Conservation (phyloP, 2,329 filamentous ascomycete genomes). For the Neobulgaria alba region DNA sequence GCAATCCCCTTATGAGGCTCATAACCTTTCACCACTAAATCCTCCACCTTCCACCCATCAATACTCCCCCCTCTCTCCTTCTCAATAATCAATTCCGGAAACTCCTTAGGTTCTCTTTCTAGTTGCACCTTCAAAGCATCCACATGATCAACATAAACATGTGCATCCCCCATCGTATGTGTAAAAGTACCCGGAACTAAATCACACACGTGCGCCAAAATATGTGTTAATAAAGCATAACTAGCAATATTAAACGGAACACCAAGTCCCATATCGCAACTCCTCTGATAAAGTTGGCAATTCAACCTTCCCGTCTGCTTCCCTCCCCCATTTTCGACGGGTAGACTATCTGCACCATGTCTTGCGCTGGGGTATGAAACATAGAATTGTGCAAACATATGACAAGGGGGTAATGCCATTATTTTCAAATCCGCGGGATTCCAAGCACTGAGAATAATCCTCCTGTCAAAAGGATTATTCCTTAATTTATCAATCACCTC, state of each 20-base stretch:
- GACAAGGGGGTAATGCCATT: constrained; percentile 91
- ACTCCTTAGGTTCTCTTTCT: constrained; percentile 67
- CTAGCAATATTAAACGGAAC: constrained; percentile 97
- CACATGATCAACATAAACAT: constrained; percentile 89
- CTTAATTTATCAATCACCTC: constrained; percentile 82
- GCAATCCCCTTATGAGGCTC: constrained; percentile 83
- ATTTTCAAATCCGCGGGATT: constrained; percentile 50
- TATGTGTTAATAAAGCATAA: constrained; percentile 90
- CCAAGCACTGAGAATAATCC: constrained; percentile 90
- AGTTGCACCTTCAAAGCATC: constrained; percentile 79
- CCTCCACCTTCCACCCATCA: constrained; percentile 82
- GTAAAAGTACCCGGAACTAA: constrained; percentile 79
- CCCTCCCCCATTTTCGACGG: constrained; percentile 2
- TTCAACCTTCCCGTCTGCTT: constrained; percentile 62
- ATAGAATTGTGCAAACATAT: constrained; percentile 95
- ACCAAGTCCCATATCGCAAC: constrained; percentile 89
- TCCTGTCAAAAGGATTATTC: constrained; percentile 74
- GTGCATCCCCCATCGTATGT: constrained; percentile 97
- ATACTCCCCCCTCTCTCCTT: constrained; percentile 64
- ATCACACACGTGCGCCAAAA: constrained; percentile 82
- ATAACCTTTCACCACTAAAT: constrained; percentile 83
- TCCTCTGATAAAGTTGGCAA: constrained; percentile 86
- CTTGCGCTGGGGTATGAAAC: constrained; percentile 28
- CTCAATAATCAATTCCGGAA: constrained; percentile 69
- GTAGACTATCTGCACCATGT: too few species aligned